A percentile compares a stretch with the other conserved stretches of the same genome.
These are phyloP conservation scores for Nitzschia inconspicua DNA, from an alignment of 108 stramenopile species.

Conservation along the genomic window DNA sequence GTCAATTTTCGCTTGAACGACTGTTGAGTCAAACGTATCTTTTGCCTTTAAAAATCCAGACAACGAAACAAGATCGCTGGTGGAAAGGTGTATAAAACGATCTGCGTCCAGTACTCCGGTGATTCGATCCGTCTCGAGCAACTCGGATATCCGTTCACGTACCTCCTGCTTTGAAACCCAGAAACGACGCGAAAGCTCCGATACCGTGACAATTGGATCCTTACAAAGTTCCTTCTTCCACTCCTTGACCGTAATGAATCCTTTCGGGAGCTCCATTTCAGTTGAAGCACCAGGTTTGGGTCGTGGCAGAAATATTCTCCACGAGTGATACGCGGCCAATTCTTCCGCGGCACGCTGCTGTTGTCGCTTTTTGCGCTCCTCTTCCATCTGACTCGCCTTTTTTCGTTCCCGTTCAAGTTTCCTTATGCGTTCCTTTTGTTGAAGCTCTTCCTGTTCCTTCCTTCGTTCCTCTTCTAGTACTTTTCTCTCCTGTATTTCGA, in stretches of 20 bases:
- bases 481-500: conserved; percentile 57
- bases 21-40: too few species aligned
- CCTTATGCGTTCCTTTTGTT: conserved; percentile 15
- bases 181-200: conserved; percentile 38
- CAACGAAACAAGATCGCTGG: too few species aligned
- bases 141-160: conserved; percentile 17
- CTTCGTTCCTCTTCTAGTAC: conserved; percentile 46
- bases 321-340: not conserved
- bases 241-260: conserved; percentile 28
- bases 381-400: conserved; percentile 1
- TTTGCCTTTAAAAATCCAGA: too few species aligned
- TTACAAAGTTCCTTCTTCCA: conserved; percentile 30
- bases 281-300: not conserved
- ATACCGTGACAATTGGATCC: conserved; percentile 22
- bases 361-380: conserved; percentile 17
- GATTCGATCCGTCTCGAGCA: conserved; percentile 25
- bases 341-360: conserved; percentile 19
- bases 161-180: conserved; percentile 10
- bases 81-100: too few species aligned
- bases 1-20: too few species aligned
- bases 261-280: not conserved
- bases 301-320: conserved; percentile 15
- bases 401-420: conserved; percentile 11
- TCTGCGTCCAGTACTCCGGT: conserved; percentile 24
- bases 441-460: conserved; percentile 30